These are phyloP conservation scores for Microbotryum silenes-acaulis DNA, from an alignment of 1,284 basidiomycete genomes.

Conservation along the genomic window DNA sequence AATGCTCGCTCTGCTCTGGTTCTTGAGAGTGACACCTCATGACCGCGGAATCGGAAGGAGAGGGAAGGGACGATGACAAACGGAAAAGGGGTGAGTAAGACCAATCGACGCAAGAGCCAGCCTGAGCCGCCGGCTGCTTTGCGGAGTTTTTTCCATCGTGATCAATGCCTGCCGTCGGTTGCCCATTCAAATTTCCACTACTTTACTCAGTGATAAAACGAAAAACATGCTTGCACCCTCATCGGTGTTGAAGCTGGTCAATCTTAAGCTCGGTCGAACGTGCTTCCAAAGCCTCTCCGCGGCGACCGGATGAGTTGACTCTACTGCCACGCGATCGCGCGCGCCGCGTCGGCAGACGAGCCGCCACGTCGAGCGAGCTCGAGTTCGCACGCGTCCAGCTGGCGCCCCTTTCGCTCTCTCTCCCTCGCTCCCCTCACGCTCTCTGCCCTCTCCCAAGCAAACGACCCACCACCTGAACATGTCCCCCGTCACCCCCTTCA, in stretches of 20 bases:
- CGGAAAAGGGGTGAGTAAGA: background rate
- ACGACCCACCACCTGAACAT: background rate
- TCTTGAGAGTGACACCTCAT: background rate
- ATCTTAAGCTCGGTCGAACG: too few relatives aligned
- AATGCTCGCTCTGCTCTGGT: too few relatives aligned
- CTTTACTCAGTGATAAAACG: too few relatives aligned
- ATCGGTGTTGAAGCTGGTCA: too few relatives aligned
- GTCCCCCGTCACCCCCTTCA: conserved; percentile 20
- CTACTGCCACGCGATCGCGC: background rate
- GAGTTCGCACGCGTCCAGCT: background rate
- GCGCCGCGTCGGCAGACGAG: background rate
- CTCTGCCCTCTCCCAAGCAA: too few relatives aligned
- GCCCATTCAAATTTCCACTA: too few relatives aligned
- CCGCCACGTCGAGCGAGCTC: background rate
- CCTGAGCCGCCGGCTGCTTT: background rate
- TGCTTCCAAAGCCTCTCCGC: background rate
- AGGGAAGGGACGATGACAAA: background rate
- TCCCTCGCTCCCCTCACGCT: background rate
- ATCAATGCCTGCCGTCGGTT: background rate
- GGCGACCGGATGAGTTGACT: background rate
- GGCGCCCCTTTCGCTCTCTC: background rate
- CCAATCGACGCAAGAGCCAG: too few relatives aligned
- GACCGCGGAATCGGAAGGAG: background rate
- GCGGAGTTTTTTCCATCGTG: background rate
- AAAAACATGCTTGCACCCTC: too few relatives aligned